Conservation (phyloP, 192 early-diverging fungal species). For the Rhizophlyctis rosea region DNA sequence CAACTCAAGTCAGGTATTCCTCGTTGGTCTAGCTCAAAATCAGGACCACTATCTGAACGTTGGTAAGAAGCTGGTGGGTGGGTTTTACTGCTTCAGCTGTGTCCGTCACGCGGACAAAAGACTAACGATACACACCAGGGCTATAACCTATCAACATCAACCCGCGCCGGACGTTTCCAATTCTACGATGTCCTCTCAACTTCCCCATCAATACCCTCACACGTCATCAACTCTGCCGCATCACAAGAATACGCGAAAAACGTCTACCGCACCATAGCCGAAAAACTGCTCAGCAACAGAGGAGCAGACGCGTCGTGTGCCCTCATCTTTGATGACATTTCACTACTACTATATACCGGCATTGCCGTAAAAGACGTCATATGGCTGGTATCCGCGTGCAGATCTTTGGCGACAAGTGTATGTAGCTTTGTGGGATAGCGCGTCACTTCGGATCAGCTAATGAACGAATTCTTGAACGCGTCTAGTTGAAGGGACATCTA, state of each 20-base stretch:
- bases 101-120: not conserved
- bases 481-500: slow-evolving; percentile 8
- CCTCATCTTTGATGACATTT: slow-evolving; percentile 27
- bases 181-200: slow-evolving; percentile 19
- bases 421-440: not conserved
- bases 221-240: not conserved
- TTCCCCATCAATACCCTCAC: not conserved
- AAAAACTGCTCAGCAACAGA: not conserved
- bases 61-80: slow-evolving; percentile 36
- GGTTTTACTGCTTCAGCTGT: no score
- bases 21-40: slow-evolving; percentile 19
- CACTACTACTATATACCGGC: slow-evolving; percentile 13
- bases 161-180: slow-evolving; percentile 5
- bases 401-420: not conserved
- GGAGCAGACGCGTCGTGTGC: not conserved
- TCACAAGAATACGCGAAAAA: not conserved
- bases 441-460: no score
- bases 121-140: slow-evolving; percentile 2
- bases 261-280: not conserved
- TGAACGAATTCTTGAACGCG: not conserved
- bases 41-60: slow-evolving; percentile 12
- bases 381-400: slow-evolving; percentile 4
- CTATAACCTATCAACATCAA: slow-evolving; percentile 5
- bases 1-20: slow-evolving; percentile 7
- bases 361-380: slow-evolving; percentile 8